phyloP scores from a whole-genome alignment of 345 rosid genomes.

The Populus ilicifolia region DNA sequence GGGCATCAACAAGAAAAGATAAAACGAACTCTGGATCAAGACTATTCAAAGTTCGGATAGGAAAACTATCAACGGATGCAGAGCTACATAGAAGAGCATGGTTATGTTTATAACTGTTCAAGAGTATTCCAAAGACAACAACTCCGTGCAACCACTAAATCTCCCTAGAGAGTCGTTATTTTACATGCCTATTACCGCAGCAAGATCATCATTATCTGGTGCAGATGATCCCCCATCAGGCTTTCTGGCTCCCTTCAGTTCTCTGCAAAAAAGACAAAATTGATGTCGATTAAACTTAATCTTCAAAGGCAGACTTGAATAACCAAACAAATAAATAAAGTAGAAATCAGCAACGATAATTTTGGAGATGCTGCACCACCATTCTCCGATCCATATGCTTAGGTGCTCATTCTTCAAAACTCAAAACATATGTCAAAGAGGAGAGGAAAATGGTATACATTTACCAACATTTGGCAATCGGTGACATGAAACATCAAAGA shows the following conservation, averaged over 20 bases:
- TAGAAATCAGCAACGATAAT: background rate
- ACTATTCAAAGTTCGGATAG: background rate
- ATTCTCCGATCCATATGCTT: background rate
- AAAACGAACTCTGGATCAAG: background rate
- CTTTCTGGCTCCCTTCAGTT: slow-evolving; percentile 3
- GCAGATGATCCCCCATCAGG: background rate
- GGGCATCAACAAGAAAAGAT: background rate
- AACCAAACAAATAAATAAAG: background rate
- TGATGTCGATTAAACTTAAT: background rate
- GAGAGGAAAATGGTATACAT: too few species aligned
- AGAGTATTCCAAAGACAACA: background rate
- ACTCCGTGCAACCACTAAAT: slow-evolving; percentile 3
- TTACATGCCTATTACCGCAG: background rate
- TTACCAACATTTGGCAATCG: too few species aligned
- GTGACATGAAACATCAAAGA: too few species aligned
- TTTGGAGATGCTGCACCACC: background rate
- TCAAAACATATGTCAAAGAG: too few species aligned
- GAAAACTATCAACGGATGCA: background rate
- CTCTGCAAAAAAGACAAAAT: slow-evolving; percentile 12
- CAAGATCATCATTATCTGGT: background rate
- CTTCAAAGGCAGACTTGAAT: background rate
- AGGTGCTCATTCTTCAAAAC: too few species aligned
- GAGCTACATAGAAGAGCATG: background rate
- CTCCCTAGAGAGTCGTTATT: slow-evolving; percentile 16
- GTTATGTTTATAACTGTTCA: background rate